Percentiles rank a stretch among this genome's conserved stretches.
These are phyloP conservation scores for Colletotrichum kahawae DNA, from an alignment of 2,329 filamentous ascomycete species.

Conservation along the genomic window DNA sequence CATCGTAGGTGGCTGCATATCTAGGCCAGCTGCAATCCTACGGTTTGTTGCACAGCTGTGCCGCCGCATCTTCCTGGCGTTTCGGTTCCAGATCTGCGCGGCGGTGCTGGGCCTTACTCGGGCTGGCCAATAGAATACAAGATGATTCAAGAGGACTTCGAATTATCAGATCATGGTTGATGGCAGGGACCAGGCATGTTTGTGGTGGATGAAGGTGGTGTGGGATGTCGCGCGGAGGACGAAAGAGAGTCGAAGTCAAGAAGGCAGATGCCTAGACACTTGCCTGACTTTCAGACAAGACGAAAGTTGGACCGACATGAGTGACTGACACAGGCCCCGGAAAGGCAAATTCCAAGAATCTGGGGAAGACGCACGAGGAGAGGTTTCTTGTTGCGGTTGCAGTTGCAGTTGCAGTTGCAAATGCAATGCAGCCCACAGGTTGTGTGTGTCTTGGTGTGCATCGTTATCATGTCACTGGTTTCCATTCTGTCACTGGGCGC, in stretches of 20 bases:
- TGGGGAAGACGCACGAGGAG: background rate
- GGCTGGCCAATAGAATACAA: background rate
- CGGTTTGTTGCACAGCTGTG: background rate
- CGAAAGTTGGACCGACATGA: background rate
- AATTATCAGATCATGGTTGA: slow-evolving; percentile 15
- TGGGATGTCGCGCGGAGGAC: background rate
- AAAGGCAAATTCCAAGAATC: background rate
- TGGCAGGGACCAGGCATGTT: background rate
- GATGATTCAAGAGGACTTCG: background rate
- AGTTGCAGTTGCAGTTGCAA: background rate
- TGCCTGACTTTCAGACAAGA: background rate
- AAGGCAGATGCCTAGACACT: background rate
- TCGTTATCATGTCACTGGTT: background rate
- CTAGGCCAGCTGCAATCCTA: background rate
- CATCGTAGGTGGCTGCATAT: background rate
- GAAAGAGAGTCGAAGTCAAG: background rate
- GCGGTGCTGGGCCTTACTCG: background rate
- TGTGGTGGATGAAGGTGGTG: background rate
- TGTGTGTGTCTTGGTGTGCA: background rate
- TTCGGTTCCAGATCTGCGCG: slow-evolving; percentile 8
- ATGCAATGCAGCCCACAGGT: background rate
- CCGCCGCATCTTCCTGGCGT: background rate
- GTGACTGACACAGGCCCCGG: background rate
- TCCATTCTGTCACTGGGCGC: background rate
- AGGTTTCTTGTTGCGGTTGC: background rate